Evolutionary conservation across 768 basidiomycete species (phyloP).

Genomic region (Lactarius vividus): DNA sequence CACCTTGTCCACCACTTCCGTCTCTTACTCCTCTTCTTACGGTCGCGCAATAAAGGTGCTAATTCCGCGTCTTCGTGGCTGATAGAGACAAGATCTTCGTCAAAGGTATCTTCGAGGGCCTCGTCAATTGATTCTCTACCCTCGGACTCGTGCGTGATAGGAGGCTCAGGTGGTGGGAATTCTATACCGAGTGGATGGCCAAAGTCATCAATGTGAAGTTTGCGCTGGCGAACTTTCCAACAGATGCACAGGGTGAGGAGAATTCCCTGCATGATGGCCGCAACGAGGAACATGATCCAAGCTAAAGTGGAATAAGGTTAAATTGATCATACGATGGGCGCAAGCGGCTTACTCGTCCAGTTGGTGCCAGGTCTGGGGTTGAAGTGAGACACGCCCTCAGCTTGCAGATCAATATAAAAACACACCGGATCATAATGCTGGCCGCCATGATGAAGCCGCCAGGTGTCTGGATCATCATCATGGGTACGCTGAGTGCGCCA

Average conservation of each 20-base stretch:
- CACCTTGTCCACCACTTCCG: slow-evolving; percentile 17
- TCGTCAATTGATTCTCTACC: slow-evolving; percentile 25
- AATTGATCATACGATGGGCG: slow-evolving; percentile 1
- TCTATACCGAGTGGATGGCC: slow-evolving; percentile 50
- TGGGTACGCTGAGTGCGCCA: slow-evolving; percentile 89
- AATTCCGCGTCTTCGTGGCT: slow-evolving; percentile 18
- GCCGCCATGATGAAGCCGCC: slow-evolving; percentile 85
- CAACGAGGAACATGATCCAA: slow-evolving; percentile 78
- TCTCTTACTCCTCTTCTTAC: slow-evolving; percentile 11
- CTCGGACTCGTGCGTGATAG: slow-evolving; percentile 17
- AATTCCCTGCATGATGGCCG: slow-evolving; percentile 80
- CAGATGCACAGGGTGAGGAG: slow-evolving; percentile 82
- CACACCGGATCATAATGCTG: slow-evolving; percentile 69
- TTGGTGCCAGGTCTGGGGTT: slow-evolving; percentile 65
- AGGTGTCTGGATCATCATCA: slow-evolving; percentile 94
- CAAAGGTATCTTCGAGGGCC: slow-evolving; percentile 26
- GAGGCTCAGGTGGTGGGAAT: slow-evolving; percentile 24
- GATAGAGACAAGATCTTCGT: slow-evolving; percentile 23
- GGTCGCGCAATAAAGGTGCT: slow-evolving; percentile 9
- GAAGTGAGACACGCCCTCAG: background rate
- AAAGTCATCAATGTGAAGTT: slow-evolving; percentile 84
- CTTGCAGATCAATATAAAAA: slow-evolving; percentile 15
- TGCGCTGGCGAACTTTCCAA: slow-evolving; percentile 79
- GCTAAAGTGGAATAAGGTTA: slow-evolving; percentile 39
- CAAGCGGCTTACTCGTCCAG: slow-evolving; percentile 65